Evolutionary conservation across 2,329 filamentous ascomycete genomes (phyloP), one percentile per base, ranked within the genome.

Genomic region (Stromatinia cepivora): DNA sequence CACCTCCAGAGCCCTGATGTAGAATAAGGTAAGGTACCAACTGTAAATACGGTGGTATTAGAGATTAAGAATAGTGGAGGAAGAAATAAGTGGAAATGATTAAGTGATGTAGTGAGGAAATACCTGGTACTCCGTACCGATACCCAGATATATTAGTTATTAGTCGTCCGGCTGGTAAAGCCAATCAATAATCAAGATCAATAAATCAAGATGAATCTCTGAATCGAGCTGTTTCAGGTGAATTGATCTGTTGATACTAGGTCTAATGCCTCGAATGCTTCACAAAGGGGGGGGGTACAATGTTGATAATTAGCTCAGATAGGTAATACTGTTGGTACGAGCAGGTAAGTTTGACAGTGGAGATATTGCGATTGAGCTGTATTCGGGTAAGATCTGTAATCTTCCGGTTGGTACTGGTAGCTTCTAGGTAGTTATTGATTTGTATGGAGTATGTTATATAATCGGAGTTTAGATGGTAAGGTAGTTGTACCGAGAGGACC

Each of bases 21-120:
- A 63, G 59, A 63, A 63, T 39, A 20, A 63, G 45, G 31, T 13
- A 63, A 63, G 59, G 59, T 63, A 36, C 59, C 59, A 63, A 63
- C 59, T 63, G 22, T 63, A 63, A 63, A 63, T 52, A 36, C 31
- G 31, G 45, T 52, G 22, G 50, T 63, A 50, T 63, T 63, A 28
- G 34, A 36, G 20, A 45, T 25, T 34, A 36, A 2, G 31, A 36
- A 52, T 52, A 64, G 48, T 64, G 61, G 61, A 52, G 48, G 48
- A 20, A 7, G 11, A 45, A n/a, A 31, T 48, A 52, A n/a, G 13
- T 17, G n/a, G 59, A 25, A 48, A 52, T 46, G 46, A 63, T 63
- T 50, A 20, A 52, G 46, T 39, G 61, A 39, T 25, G 36, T 36
- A 20, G 13, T 48, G 53, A 59, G 54, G 31, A n/a, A 36, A 9